A percentile compares a stretch with the other conserved stretches of the same genome.
Conservation (phyloP, 2,329 filamentous ascomycete genomes). For the Blastomyces emzantsi region DNA sequence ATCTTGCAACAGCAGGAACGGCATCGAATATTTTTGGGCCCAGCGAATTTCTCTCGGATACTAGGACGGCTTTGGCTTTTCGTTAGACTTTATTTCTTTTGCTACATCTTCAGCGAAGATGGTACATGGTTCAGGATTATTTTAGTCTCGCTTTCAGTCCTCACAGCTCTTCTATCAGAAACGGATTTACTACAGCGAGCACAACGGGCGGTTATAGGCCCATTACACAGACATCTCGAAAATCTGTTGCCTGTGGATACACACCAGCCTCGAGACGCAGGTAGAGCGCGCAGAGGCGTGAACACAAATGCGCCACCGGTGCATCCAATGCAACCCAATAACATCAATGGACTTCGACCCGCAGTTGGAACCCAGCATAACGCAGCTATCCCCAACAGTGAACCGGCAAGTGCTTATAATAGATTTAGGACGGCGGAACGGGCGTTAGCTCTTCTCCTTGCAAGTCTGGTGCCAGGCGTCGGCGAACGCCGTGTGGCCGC, state of each 20-base stretch:
- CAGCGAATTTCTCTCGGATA: conserved; percentile 1
- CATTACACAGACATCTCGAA: conserved; percentile 39
- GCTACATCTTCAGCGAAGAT: conserved; percentile 49
- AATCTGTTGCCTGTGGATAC: conserved; percentile 30
- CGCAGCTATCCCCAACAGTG: neutral
- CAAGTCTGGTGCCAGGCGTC: conserved; percentile 53
- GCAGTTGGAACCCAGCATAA: neutral
- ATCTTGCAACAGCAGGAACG: conserved; percentile 3
- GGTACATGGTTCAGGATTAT: conserved; percentile 38
- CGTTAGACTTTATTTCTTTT: conserved; percentile 49
- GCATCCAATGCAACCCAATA: neutral
- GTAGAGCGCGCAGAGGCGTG: conserved; percentile 5
- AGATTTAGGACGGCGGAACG: conserved; percentile 36
- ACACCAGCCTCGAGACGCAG: conserved; percentile 16
- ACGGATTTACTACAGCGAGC: conserved; percentile 31
- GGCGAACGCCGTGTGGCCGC: conserved; percentile 53
- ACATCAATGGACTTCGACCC: neutral
- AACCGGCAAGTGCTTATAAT: conserved; percentile 10
- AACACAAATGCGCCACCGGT: conserved; percentile 3
- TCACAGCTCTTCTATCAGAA: conserved; percentile 35
- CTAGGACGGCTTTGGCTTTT: conserved; percentile 48
- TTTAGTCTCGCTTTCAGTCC: conserved; percentile 30
- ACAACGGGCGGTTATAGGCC: conserved; percentile 28
- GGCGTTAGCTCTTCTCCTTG: conserved; percentile 52
- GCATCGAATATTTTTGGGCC: conserved; percentile 6